Evolutionary conservation across 768 basidiomycete species (phyloP).

Genomic region (Auriscalpium orientale): DNA sequence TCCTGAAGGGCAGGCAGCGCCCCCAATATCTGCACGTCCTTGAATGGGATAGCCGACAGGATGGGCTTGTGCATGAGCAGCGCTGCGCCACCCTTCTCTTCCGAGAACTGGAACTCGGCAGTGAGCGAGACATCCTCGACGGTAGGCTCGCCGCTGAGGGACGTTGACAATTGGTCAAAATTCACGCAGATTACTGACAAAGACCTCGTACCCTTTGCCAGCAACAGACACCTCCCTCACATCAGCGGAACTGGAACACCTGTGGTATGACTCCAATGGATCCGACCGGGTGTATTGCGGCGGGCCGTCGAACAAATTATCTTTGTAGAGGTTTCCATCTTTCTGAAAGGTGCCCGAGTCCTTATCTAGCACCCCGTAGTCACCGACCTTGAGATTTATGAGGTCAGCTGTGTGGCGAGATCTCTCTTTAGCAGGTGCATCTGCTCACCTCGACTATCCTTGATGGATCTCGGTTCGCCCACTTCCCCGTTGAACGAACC

Average conservation of each 20-base stretch:
- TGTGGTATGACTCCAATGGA: too few relatives aligned
- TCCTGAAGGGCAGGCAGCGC: background rate
- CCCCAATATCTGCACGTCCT: background rate
- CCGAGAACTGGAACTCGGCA: background rate
- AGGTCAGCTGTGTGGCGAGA: background rate
- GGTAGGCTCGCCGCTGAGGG: background rate
- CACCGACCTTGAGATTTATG: background rate
- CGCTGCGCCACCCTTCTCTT: background rate
- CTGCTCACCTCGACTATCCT: background rate
- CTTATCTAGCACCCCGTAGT: background rate
- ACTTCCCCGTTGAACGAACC: background rate
- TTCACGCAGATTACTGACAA: too few relatives aligned
- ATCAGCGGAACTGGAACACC: too few relatives aligned
- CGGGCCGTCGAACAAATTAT: background rate
- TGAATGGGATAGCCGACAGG: background rate
- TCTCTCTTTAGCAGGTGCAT: background rate
- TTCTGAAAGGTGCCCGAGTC: conserved; percentile 35
- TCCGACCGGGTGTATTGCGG: too few relatives aligned
- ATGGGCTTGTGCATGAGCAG: background rate
- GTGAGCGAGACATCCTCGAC: background rate
- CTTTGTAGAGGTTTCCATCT: background rate
- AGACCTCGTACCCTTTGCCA: too few relatives aligned
- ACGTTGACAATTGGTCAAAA: too few relatives aligned
- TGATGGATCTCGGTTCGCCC: background rate
- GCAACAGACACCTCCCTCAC: too few relatives aligned